phyloP scores from a whole-genome alignment of 768 basidiomycete species.

The Mrakia blollopis region DNA sequence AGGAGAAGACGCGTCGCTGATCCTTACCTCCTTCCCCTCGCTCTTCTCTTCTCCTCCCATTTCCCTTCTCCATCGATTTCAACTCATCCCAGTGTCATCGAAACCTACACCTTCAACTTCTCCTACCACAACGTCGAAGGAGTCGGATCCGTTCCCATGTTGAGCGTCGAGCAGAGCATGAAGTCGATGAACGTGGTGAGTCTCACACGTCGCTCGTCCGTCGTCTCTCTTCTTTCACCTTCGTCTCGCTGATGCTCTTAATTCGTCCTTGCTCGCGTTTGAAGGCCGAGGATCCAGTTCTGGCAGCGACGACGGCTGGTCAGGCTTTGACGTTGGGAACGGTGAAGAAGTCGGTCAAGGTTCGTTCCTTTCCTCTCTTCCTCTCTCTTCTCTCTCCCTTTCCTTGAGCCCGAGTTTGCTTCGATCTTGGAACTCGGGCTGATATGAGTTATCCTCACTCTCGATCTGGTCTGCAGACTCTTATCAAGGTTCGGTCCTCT shows the following conservation, averaged over 20 bases:
- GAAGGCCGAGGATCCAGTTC: not conserved
- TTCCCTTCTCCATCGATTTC: not conserved
- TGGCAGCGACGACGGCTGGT: not conserved
- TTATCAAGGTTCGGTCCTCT: constrained; percentile 14
- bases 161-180: constrained; percentile 11
- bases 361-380: too few species aligned
- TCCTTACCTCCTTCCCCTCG: not conserved
- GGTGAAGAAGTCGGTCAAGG: constrained; percentile 16
- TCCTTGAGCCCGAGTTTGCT: too few species aligned
- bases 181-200: constrained; percentile 13
- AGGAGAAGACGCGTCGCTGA: not conserved
- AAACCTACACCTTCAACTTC: constrained; percentile 29
- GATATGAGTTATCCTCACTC: too few species aligned
- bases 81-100: not conserved
- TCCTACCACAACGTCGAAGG: constrained; percentile 22
- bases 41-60: not conserved
- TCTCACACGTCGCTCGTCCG: too few species aligned
- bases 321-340: constrained; percentile 11
- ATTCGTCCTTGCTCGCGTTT: not conserved
- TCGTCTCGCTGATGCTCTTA: not conserved
- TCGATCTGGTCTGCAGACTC: not conserved
- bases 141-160: constrained; percentile 2
- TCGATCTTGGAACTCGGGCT: too few species aligned
- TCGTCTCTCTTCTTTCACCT: not conserved
- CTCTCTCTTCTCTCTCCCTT: too few species aligned